Evolutionary conservation across 225 moss, liverwort and hornwort species (phyloP), one percentile per base, ranked within the genome.

Genomic region (Asterella californica): DNA sequence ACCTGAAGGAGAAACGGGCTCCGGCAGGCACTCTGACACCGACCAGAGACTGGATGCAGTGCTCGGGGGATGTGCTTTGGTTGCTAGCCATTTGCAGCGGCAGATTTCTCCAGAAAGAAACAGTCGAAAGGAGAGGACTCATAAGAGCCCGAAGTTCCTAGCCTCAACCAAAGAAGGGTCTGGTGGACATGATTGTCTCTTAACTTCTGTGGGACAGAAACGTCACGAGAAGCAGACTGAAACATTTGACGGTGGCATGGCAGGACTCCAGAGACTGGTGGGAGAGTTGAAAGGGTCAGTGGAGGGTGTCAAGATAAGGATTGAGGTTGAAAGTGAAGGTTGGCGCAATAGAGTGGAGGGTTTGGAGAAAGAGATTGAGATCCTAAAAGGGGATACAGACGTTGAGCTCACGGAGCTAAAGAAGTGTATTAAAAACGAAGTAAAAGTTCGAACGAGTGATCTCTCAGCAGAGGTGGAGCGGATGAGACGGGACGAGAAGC

Each of bases 261-360:
- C 88, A 34, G 85, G 81, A 81, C 85, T 99, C 50, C 93, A 99
- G 68, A 91, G 89, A 79, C 71, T 91, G 65, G 85, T 99, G 25
- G 93, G 90, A 21, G 99, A 95, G 84, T 72, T 99, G 78, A 92
- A 90, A 75, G 95, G 95, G 19, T 92, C 92, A 25, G 91, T 99
- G 75, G 91, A 95, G 77, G 91, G 95, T 25, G 89, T 99, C 81
- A 99, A 92, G 72, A 90, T 99, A 72, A 83, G 92, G 37, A 90
- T 99, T 64, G 93, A 99, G 83, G 92, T 93, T 70, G 99, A 99
- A 79, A 89, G 89, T 38, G 90, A 99, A 79, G 95, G 92, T 33
- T 99, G 99, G 95, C 86, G 95, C 11, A 90, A 84, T 9, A 89
- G 92, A 80, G 86, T 99, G 52, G 95, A 95, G 83, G 90, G 90